Conservation (phyloP, 495 filamentous ascomycete species). For the Podospora australis region DNA sequence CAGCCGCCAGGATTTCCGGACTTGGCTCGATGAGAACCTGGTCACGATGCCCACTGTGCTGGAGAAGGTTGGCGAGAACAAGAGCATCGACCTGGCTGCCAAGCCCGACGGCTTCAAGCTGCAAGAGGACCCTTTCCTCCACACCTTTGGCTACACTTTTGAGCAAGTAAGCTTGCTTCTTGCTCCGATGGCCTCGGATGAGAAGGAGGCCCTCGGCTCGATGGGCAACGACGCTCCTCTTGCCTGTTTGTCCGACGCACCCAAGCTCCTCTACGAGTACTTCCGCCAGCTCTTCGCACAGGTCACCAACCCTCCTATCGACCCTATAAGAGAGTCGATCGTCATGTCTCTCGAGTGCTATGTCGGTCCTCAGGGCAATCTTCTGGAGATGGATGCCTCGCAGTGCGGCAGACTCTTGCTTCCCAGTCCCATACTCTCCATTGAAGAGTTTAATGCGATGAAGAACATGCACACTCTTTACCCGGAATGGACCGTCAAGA, state of each 20-base stretch:
- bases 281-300: constrained; percentile 99
- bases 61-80: constrained; percentile 42
- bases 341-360: constrained; percentile 99
- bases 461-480: constrained; percentile 71
- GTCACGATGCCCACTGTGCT: constrained; percentile 71
- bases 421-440: constrained; percentile 84
- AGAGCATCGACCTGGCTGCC: constrained; percentile 52
- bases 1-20: constrained; percentile 74
- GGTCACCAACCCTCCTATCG: constrained; percentile 98
- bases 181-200: constrained; percentile 95
- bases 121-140: constrained; percentile 78
- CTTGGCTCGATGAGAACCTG: constrained; percentile 85
- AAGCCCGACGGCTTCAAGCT: constrained; percentile 66
- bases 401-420: constrained; percentile 86
- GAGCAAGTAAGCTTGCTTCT: constrained; percentile 94
- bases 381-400: constrained; percentile 86
- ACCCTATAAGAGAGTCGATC: constrained; percentile 96
- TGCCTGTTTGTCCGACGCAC: constrained; percentile 83
- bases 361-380: constrained; percentile 93
- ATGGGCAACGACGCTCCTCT: constrained; percentile 99
- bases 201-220: constrained; percentile 97
- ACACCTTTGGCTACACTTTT: constrained; percentile 91
- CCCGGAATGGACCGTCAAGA: constrained; percentile 81
- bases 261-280: constrained; percentile 92
- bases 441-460: constrained; percentile 86